Percentiles rank a stretch among this genome's conserved stretches.
Evolutionary conservation across 2,329 filamentous ascomycete species (phyloP).

Genomic region (Colletotrichum orchidophilum): DNA sequence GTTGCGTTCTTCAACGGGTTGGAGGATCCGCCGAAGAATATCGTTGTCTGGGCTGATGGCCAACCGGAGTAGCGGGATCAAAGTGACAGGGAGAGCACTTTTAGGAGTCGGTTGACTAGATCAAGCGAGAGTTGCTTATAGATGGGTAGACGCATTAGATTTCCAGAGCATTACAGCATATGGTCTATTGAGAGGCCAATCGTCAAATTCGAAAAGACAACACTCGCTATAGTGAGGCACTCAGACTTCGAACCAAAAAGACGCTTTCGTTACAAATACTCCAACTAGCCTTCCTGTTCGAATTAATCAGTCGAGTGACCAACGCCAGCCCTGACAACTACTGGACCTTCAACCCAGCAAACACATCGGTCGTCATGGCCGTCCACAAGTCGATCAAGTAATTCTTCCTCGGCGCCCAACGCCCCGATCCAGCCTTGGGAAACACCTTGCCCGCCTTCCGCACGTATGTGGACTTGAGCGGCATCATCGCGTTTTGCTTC

Average conservation of each 20-base stretch:
- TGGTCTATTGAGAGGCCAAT: too few relatives aligned
- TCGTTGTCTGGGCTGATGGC: constrained; percentile 58
- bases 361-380: constrained; percentile 6
- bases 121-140: neutral
- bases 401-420: constrained; percentile 35
- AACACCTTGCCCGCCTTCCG: constrained; percentile 50
- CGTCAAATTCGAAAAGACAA: neutral
- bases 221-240: neutral
- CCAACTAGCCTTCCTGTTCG: too few relatives aligned
- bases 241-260: neutral
- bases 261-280: too few relatives aligned
- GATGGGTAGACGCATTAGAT: neutral
- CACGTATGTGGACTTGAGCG: constrained; percentile 61
- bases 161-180: neutral
- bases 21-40: constrained; percentile 50
- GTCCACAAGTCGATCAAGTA: constrained; percentile 16
- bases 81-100: neutral
- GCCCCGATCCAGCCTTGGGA: constrained; percentile 55
- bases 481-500: constrained; percentile 50
- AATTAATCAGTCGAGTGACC: neutral
- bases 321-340: neutral
- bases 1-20: constrained; percentile 52
- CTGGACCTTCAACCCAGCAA: neutral
- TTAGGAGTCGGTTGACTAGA: neutral
- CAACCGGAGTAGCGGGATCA: neutral